Conservation (phyloP, 371 early-diverging fungal genomes). For the Vairimorpha necatrix region DNA sequence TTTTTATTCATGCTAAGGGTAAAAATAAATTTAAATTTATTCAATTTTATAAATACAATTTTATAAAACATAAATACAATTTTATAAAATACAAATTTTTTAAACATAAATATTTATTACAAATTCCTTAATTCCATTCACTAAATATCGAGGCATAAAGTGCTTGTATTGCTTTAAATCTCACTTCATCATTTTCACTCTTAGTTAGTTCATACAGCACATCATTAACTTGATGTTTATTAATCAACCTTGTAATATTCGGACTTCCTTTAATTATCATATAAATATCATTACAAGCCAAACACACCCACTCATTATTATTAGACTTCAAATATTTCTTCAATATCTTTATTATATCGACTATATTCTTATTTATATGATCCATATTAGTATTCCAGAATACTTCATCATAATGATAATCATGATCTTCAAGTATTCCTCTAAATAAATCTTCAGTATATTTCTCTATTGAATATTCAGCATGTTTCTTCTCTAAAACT, state of each 20-base stretch:
- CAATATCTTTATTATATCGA: conserved; percentile 58
- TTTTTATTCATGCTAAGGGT: too few species aligned
- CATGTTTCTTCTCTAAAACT: conserved; percentile 1
- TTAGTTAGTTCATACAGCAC: conserved; percentile 52
- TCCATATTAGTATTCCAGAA: conserved; percentile 57
- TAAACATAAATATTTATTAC: too few species aligned
- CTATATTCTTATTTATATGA: conserved; percentile 40
- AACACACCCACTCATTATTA: conserved; percentile 50
- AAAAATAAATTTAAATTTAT: too few species aligned
- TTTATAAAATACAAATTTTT: too few species aligned
- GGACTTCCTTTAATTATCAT: conserved; percentile 56
- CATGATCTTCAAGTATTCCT: conserved; percentile 54
- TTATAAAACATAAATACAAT: too few species aligned
- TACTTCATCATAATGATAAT: conserved; percentile 57
- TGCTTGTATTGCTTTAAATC: conserved; percentile 62
- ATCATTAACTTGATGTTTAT: conserved; percentile 56
- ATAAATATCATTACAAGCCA: conserved; percentile 62
- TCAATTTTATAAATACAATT: too few species aligned
- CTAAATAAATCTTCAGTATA: conserved; percentile 58
- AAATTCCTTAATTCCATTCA: conserved; percentile 45
- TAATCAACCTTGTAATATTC: conserved; percentile 36
- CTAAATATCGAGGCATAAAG: conserved; percentile 57
- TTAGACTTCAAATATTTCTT: conserved; percentile 61
- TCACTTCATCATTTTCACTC: conserved; percentile 58
- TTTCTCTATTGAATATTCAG: conserved; percentile 7